phyloP scores from a whole-genome alignment of 2,329 filamentous ascomycete species.

The Venturia effusa region DNA sequence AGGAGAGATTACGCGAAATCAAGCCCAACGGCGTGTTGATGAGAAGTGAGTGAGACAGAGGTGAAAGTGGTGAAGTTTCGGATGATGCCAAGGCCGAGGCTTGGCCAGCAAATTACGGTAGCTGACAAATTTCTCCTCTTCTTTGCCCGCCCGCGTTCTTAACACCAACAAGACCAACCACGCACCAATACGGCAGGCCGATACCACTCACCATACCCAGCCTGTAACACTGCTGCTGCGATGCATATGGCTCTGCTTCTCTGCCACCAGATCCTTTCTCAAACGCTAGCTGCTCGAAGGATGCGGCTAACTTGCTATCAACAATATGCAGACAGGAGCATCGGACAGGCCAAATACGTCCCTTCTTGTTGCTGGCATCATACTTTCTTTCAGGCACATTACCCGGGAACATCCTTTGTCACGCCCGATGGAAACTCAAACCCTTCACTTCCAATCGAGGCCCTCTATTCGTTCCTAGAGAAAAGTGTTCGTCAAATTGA shows the following conservation, averaged over 20 bases:
- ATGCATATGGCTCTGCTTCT: no score
- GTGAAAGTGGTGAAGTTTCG: not conserved
- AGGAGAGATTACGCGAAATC: not conserved
- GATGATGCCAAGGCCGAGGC: not conserved
- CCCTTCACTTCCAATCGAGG: not conserved
- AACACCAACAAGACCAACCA: no score
- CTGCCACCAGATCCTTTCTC: no score
- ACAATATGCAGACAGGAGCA: not conserved
- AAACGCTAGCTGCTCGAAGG: no score
- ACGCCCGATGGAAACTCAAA: constrained; percentile 3
- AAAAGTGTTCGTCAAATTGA: constrained; percentile 2
- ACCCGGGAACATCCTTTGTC: constrained; percentile 1
- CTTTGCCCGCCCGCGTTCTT: no score
- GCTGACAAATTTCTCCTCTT: no score
- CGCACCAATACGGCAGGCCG: no score
- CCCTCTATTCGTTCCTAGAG: not conserved
- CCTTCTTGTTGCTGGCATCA: not conserved
- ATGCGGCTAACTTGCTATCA: no score
- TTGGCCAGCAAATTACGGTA: no score
- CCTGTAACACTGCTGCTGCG: no score
- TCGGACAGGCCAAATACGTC: no score
- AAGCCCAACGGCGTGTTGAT: not conserved
- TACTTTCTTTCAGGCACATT: not conserved
- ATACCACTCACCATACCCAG: no score
- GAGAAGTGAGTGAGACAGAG: not conserved